Conservation (phyloP, 805 yeast genomes). For the Candida chilensis region DNA sequence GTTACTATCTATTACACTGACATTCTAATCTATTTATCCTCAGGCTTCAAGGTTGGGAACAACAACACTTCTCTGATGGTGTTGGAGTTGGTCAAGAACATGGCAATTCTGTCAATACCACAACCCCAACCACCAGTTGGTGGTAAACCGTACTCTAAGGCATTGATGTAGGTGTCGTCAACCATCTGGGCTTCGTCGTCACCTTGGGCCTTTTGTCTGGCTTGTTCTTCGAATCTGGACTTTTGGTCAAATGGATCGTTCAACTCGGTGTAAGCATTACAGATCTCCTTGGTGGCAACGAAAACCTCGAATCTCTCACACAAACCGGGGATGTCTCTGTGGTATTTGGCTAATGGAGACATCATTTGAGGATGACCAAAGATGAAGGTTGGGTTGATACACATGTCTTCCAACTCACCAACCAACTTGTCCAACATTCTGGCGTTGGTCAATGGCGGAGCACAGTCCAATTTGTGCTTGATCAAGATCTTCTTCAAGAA, state of each 20-base stretch:
- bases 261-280: slow-evolving; percentile 97
- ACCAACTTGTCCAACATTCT: slow-evolving; percentile 98
- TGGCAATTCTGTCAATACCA: slow-evolving; percentile 96
- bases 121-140: slow-evolving; percentile 99
- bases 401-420: slow-evolving; percentile 91
- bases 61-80: slow-evolving; percentile 95
- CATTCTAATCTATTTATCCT: too few species aligned
- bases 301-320: slow-evolving; percentile 98
- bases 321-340: slow-evolving; percentile 85
- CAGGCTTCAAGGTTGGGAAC: slow-evolving; percentile 99
- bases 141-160: slow-evolving; percentile 96
- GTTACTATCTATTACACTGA: too few species aligned
- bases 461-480: slow-evolving; percentile 78
- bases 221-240: slow-evolving; percentile 96
- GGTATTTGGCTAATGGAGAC: slow-evolving; percentile 98
- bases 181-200: slow-evolving; percentile 97
- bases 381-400: slow-evolving; percentile 95
- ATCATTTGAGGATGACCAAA: slow-evolving; percentile 99
- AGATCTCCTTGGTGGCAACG: slow-evolving; percentile 96
- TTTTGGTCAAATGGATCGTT: slow-evolving; percentile 99
- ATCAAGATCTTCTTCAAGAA: slow-evolving; percentile 76
- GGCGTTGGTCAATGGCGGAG: slow-evolving; percentile 91
- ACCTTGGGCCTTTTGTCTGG: slow-evolving; percentile 97
- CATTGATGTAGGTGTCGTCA: slow-evolving; percentile 95
- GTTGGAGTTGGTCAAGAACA: slow-evolving; percentile 95